phyloP scores from a whole-genome alignment of 495 filamentous ascomycete genomes.

The Penicillium manginii region DNA sequence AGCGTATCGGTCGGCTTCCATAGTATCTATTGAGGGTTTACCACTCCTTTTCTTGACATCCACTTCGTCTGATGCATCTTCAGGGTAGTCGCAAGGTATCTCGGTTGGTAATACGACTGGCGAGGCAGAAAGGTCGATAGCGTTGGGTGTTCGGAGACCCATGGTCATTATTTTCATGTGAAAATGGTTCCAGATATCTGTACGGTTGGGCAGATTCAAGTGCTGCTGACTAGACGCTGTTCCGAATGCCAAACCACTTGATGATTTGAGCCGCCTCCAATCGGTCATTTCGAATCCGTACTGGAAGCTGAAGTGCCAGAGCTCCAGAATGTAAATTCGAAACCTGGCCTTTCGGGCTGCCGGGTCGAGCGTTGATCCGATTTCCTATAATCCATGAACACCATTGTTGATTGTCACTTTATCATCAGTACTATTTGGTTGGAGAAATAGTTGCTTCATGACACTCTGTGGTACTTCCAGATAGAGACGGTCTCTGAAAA shows the following conservation, averaged over 20 bases:
- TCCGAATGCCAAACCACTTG: neutral
- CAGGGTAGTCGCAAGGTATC: neutral
- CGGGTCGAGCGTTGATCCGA: neutral
- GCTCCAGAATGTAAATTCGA: neutral
- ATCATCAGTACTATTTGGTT: neutral
- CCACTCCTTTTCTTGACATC: neutral
- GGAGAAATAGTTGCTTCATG: conserved; percentile 4
- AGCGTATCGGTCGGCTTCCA: neutral
- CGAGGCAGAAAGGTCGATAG: neutral
- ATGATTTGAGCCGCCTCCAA: too few species aligned
- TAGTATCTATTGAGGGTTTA: neutral
- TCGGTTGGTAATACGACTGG: neutral
- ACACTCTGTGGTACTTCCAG: conserved; percentile 12
- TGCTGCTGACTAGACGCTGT: neutral
- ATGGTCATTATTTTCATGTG: neutral
- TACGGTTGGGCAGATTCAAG: neutral
- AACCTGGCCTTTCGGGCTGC: neutral
- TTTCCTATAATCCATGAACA: neutral
- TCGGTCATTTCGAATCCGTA: too few species aligned
- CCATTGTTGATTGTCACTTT: conserved; percentile 7
- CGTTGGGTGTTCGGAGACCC: neutral
- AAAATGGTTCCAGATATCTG: neutral
- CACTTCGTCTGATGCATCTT: neutral
- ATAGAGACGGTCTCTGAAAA: conserved; percentile 16
- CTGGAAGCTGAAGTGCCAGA: too few species aligned